phyloP scores from a whole-genome alignment of 306 rosid species.

The Glycyrrhiza uralensis region DNA sequence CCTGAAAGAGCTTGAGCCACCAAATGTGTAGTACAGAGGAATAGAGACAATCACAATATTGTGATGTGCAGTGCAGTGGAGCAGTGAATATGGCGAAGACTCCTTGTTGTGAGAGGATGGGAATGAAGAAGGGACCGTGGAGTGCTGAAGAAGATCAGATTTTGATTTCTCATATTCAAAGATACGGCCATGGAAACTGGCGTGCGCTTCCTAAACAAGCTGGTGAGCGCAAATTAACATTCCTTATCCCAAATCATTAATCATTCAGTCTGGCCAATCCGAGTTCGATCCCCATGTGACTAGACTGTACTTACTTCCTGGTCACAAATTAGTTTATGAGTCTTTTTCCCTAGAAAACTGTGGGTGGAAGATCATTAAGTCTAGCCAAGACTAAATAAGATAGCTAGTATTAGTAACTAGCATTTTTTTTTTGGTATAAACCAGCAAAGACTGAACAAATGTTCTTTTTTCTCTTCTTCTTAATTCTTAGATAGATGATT shows the following conservation, averaged over 20 bases:
- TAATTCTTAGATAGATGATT: not conserved
- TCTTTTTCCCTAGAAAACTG: too few relatives aligned
- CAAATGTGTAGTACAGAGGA: not conserved
- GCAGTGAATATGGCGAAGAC: conserved; percentile 53
- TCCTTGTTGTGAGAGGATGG: conserved; percentile 91
- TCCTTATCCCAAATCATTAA: too few relatives aligned
- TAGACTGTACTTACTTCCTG: too few relatives aligned
- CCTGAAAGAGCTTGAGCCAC: not conserved
- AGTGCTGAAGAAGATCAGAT: conserved; percentile 77
- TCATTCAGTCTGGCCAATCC: too few relatives aligned
- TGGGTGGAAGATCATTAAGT: too few relatives aligned
- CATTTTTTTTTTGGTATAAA: too few relatives aligned
- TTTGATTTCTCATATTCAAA: conserved; percentile 50
- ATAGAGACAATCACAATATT: not conserved
- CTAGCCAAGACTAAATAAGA: too few relatives aligned
- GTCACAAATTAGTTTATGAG: too few relatives aligned
- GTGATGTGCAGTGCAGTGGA: conserved; percentile 8
- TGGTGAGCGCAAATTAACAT: conserved; percentile 36
- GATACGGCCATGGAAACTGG: conserved; percentile 83
- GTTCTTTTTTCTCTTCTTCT: too few relatives aligned
- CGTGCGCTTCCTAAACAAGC: conserved; percentile 97
- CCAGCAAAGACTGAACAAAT: too few relatives aligned
- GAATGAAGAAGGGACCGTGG: conserved; percentile 96
- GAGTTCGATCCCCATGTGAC: too few relatives aligned
- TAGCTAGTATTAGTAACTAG: too few relatives aligned